Evolutionary conservation across 306 rosid genomes (phyloP), one percentile per base, ranked within the genome.

Genomic region (Erythrophleum fordii): DNA sequence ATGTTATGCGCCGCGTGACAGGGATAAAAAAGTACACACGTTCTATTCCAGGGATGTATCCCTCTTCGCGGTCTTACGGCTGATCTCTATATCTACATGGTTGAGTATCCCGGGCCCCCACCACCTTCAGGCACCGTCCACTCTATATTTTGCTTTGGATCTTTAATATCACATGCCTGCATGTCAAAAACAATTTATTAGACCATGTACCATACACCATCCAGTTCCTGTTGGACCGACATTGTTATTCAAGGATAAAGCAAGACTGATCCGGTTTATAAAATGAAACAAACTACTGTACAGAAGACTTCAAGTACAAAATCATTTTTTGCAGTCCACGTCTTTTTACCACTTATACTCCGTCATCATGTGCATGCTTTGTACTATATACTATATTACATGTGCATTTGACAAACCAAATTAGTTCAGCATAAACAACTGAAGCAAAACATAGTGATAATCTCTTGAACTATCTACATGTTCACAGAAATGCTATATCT

Each of bases 51-150:
- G 77, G 59, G 29, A 46, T 9, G 51, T 2, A 12, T 28, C 55
- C 20, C 35, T 53, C 16, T 23, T 11, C 17, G n/a, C n/a, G n/a
- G n/a, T 29, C 10, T n/a, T 25, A 18, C 14, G 13, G 41, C n/a
- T 28, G 25, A 8, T 44, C 31, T 17, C 59, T 76, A 44, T 12
- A 25, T 81, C 83, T 90, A 90, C 94, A 83, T 87, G 76, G 77
- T 35, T 5, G 97, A 85, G 87, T 95, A 90, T 53, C 92, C 93
- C 0, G 99, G 98, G 52, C 99, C 99, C 44, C 99, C 99, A 14
- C 97, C 97, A 0, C 99, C 98, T 88, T 93, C 99, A 3, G 99
- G 99, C 31, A 90, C 89, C 16, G 89, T 91, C 99, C 99, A 95
- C 88, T 88, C 86, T 12, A 93, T 93, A 76, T 95, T 93, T 79